A percentile compares a stretch with the other conserved stretches of the same genome.
Evolutionary conservation across 2,329 filamentous ascomycete species (phyloP).

Genomic region (Pleomassaria siparia): DNA sequence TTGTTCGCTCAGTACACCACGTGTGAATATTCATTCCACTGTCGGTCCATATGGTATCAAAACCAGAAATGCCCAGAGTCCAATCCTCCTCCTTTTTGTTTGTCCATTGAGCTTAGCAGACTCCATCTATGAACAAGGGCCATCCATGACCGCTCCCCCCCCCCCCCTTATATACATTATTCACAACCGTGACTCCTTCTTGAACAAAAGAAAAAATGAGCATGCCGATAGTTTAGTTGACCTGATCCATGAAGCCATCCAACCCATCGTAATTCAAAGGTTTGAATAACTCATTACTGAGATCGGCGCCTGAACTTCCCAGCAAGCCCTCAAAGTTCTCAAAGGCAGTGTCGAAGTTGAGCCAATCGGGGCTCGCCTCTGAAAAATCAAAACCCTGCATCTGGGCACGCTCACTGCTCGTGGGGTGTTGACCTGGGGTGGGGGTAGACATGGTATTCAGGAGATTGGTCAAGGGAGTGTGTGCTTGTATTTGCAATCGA

Average conservation of each 20-base stretch:
- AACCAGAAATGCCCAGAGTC: too few species aligned
- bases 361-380: conserved; percentile 41
- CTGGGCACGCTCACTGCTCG: conserved; percentile 39
- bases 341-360: conserved; percentile 44
- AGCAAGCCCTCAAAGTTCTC: conserved; percentile 44
- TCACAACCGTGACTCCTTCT: too few species aligned
- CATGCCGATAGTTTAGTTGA: neutral
- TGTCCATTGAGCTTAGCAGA: too few species aligned
- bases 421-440: conserved; percentile 40
- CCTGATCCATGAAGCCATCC: conserved; percentile 33
- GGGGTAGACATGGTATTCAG: conserved; percentile 30
- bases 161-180: too few species aligned
- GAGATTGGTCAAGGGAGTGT: conserved; percentile 27
- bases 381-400: conserved; percentile 31
- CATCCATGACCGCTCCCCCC: too few species aligned
- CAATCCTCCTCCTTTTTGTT: too few species aligned
- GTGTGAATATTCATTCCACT: too few species aligned
- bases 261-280: conserved; percentile 40
- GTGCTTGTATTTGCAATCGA: conserved; percentile 28
- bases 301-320: conserved; percentile 41
- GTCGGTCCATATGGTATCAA: too few species aligned
- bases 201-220: neutral
- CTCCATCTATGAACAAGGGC: too few species aligned
- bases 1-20: too few species aligned
- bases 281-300: conserved; percentile 42